phyloP scores from a whole-genome alignment of 176 grass and related monocot genomes.

The Poa annua region DNA sequence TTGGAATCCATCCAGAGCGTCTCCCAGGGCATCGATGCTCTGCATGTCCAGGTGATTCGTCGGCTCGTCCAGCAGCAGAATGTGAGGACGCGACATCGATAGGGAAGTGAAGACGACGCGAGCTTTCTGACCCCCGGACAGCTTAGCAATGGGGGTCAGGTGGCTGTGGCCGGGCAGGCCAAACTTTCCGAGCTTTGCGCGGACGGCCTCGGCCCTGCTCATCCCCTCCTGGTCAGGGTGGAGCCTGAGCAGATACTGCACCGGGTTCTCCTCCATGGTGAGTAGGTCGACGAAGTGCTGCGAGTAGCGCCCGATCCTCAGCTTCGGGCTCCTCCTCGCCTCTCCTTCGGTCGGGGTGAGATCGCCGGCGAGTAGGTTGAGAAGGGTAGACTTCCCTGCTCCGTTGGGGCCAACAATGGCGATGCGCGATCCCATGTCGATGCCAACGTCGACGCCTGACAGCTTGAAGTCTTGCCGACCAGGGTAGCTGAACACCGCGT shows the following conservation, averaged over 20 bases:
- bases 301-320: conserved; percentile 63
- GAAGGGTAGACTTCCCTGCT: conserved; percentile 70
- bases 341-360: conserved; percentile 59
- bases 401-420: conserved; percentile 74
- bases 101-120: conserved; percentile 60
- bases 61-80: conserved; percentile 67
- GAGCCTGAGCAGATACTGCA: conserved; percentile 65
- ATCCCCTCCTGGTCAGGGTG: conserved; percentile 76
- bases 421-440: conserved; percentile 74
- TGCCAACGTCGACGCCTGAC: conserved; percentile 56
- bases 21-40: conserved; percentile 63
- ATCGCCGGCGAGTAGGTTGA: conserved; percentile 68
- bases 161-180: conserved; percentile 41
- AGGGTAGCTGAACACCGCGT: conserved; percentile 71
- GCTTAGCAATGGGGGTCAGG: conserved; percentile 63
- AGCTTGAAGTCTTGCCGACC: conserved; percentile 57
- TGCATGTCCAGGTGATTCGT: conserved; percentile 82
- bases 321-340: conserved; percentile 63
- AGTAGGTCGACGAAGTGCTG: conserved; percentile 73
- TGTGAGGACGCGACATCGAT: conserved; percentile 41
- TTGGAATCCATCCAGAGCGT: conserved; percentile 65
- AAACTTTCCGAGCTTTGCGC: conserved; percentile 62
- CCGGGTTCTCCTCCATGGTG: conserved; percentile 71
- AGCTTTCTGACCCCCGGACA: conserved; percentile 73
- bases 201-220: conserved; percentile 67